Evolutionary conservation across 2,329 filamentous ascomycete species (phyloP).

Genomic region (Sphaerulina populicola): DNA sequence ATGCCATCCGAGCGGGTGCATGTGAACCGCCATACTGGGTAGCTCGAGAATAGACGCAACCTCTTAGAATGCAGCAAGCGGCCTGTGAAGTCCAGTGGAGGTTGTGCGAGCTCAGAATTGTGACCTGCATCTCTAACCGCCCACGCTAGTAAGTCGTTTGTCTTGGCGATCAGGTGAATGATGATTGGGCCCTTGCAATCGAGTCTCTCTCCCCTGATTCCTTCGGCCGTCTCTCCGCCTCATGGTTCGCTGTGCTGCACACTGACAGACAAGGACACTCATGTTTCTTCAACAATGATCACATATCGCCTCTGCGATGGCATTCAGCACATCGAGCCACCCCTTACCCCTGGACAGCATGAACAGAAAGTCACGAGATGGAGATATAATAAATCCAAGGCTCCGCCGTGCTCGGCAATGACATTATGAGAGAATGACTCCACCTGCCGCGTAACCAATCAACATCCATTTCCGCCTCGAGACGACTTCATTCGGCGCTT

Average conservation of each 20-base stretch:
- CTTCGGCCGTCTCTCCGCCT: background rate
- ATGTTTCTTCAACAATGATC: background rate
- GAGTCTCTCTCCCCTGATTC: background rate
- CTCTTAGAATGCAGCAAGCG: slow-evolving; percentile 15
- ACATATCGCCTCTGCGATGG: background rate
- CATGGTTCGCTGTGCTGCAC: slow-evolving; percentile 3
- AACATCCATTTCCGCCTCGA: background rate
- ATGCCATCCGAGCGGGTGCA: slow-evolving; percentile 11
- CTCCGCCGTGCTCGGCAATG: slow-evolving; percentile 1
- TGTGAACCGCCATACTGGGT: slow-evolving; percentile 11
- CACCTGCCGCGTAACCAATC: slow-evolving; percentile 9
- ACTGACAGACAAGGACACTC: background rate
- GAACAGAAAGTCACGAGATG: too few relatives aligned
- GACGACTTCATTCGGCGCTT: slow-evolving; percentile 22
- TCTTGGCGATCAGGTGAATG: slow-evolving; percentile 13
- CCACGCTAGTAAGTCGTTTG: slow-evolving; percentile 10
- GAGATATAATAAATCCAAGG: slow-evolving; percentile 3
- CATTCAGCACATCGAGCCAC: background rate
- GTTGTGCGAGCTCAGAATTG: slow-evolving; percentile 12
- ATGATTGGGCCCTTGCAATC: slow-evolving; percentile 6
- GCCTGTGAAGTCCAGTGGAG: slow-evolving; percentile 9
- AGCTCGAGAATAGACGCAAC: slow-evolving; percentile 8
- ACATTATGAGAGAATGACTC: slow-evolving; percentile 3
- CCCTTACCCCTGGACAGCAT: too few relatives aligned
- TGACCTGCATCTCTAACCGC: slow-evolving; percentile 18